Evolutionary conservation across 495 filamentous ascomycete species (phyloP), one percentile per base, ranked within the genome.

Genomic region (Aspergillus olivimuriae): DNA sequence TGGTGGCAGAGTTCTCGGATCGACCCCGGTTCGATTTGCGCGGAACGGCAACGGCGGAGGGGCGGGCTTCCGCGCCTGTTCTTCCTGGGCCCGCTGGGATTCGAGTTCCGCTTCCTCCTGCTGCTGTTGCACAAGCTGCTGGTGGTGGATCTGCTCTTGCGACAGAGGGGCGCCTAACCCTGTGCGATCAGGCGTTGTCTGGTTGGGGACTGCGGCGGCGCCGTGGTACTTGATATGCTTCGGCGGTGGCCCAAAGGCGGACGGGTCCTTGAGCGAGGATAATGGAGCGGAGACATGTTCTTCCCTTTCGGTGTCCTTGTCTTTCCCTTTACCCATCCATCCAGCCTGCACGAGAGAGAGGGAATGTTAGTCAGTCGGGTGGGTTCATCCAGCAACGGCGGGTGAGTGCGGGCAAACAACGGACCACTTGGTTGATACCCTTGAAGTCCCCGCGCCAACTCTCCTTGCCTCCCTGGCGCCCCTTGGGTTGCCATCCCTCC

Each of bases 241-340:
- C 3, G 91, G 91, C 16, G 91, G 91, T 24, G 91, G 87, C 2
- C 77, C 88, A 60, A 98, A 96, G 10, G 82, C 75, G 0, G 78
- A 59, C 2, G 92, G 91, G 60, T 98, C 92, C 54, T 83, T 82
- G 15, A 98, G 72, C 2, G 83, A 72, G 3, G 81, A 75, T n/a
- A 94, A 60, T 2, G 92, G 91, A 4, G 71, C 68, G 14, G 87
- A 78, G 49, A 76, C 66, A 55, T 84, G 74, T 3, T 74, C 60
- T 46, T 51, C 53, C 14, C 55, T 52, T 30, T 70, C 60, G 9
- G 45, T 43, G 40, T 62, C 59, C 7, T 62, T 37, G 32, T 72
- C 60, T 43, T 74, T 76, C 24, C 73, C 73, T 45, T 76, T 78
- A 2, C 75, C 75, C 60, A 78, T 63, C 73, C 70, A 75, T 49